These are phyloP conservation scores for Fusarium metavorans DNA, from an alignment of 2,329 filamentous ascomycete species.

Conservation along the genomic window DNA sequence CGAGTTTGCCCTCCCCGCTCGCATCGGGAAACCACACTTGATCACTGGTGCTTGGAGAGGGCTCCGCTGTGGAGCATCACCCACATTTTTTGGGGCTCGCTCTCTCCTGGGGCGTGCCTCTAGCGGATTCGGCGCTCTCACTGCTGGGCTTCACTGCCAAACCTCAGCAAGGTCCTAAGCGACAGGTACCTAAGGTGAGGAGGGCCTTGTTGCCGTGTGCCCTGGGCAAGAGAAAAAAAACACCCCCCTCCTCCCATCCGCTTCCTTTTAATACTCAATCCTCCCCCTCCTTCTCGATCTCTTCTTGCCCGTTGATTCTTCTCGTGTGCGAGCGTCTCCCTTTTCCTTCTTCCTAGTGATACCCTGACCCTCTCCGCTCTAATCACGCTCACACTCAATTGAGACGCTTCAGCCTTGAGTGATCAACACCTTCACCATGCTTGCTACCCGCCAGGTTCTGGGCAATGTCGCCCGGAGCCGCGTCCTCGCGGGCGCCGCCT, in stretches of 20 bases:
- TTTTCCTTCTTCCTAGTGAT: constrained; percentile 40
- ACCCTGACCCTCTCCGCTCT: constrained; percentile 44
- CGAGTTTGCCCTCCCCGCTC: constrained; percentile 8
- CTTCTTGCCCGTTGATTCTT: constrained; percentile 24
- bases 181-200: not conserved
- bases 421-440: constrained; percentile 63
- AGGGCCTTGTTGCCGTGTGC: not conserved
- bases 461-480: constrained; percentile 73
- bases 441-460: constrained; percentile 78
- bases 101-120: constrained; percentile 11
- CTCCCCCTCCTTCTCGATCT: constrained; percentile 24
- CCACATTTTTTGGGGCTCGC: constrained; percentile 28
- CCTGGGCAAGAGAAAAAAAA: constrained; percentile 39
- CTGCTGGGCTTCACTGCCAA: not conserved
- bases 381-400: constrained; percentile 29
- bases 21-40: constrained; percentile 8
- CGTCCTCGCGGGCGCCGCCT: constrained; percentile 65
- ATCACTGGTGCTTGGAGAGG: constrained; percentile 2
- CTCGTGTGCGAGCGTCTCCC: constrained; percentile 39
- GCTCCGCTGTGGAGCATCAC: constrained; percentile 13
- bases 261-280: constrained; percentile 46
- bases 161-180: not conserved
- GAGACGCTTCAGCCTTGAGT: constrained; percentile 31
- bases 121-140: not conserved
- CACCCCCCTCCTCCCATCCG: constrained; percentile 41